Conservation (phyloP, 352 stramenopile genomes). For the Globisporangium splendens region DNA sequence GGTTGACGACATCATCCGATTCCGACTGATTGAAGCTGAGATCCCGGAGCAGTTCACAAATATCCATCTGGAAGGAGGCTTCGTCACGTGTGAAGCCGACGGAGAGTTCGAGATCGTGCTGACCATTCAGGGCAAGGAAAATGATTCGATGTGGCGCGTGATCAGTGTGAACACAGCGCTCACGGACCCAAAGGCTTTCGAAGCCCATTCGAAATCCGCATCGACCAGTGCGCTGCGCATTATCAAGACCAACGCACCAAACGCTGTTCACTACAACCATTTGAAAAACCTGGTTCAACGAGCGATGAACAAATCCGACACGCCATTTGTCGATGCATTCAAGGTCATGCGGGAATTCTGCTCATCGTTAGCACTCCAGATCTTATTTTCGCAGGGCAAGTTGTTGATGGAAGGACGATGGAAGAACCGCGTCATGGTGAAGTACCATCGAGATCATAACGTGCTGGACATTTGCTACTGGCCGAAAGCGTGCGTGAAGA, state of each 20-base stretch:
- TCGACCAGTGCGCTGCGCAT: conserved; percentile 71
- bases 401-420: conserved; percentile 76
- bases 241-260: conserved; percentile 74
- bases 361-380: conserved; percentile 71
- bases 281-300: conserved; percentile 82
- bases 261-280: conserved; percentile 73
- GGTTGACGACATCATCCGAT: conserved; percentile 78
- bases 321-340: conserved; percentile 75
- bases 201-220: conserved; percentile 43
- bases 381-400: conserved; percentile 70
- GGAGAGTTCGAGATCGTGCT: conserved; percentile 85
- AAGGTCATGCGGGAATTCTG: conserved; percentile 84
- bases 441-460: conserved; percentile 75
- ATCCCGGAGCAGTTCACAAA: conserved; percentile 80
- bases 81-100: conserved; percentile 71
- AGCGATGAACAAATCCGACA: conserved; percentile 82
- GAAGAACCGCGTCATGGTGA: conserved; percentile 77
- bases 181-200: conserved; percentile 55
- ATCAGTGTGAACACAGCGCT: conserved; percentile 78
- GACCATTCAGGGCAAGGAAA: conserved; percentile 77
- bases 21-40: conserved; percentile 76
- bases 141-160: conserved; percentile 71
- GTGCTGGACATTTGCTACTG: conserved; percentile 83
- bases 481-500: conserved; percentile 65
- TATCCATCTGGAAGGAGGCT: conserved; percentile 70